Conservation (phyloP, 441 rosid genomes). For the Jatropha podagrica region DNA sequence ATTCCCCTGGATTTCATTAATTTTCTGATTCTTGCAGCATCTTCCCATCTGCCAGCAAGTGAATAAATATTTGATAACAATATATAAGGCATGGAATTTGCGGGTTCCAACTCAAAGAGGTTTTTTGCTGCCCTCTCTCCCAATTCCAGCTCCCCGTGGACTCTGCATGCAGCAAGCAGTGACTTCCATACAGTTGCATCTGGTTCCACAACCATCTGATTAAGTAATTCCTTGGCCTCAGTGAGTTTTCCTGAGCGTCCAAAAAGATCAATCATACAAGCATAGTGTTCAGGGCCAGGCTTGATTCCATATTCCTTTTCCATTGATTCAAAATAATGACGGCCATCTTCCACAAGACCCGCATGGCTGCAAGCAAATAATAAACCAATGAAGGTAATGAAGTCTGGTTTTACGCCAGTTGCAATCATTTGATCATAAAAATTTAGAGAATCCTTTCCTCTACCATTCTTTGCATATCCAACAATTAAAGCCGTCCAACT, state of each 20-base stretch:
- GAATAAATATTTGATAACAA: slow-evolving; percentile 72
- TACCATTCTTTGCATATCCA: slow-evolving; percentile 87
- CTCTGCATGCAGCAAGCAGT: slow-evolving; percentile 66
- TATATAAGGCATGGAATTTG: slow-evolving; percentile 68
- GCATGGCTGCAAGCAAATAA: slow-evolving; percentile 91
- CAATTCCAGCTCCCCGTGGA: slow-evolving; percentile 57
- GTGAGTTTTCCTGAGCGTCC: slow-evolving; percentile 74
- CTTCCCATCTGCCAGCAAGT: slow-evolving; percentile 61
- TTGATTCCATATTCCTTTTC: slow-evolving; percentile 49
- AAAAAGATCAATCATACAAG: slow-evolving; percentile 86
- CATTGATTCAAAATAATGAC: slow-evolving; percentile 64
- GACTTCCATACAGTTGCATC: slow-evolving; percentile 90
- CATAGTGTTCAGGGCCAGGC: slow-evolving; percentile 82
- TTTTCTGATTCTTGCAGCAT: slow-evolving; percentile 63
- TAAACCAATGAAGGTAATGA: slow-evolving; percentile 76
- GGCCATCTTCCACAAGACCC: slow-evolving; percentile 59
- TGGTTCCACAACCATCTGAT: slow-evolving; percentile 66
- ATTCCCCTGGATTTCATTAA: slow-evolving; percentile 66
- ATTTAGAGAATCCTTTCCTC: slow-evolving; percentile 59
- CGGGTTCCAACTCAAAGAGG: slow-evolving; percentile 68
- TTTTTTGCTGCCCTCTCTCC: slow-evolving; percentile 80
- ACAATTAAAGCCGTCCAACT: slow-evolving; percentile 86
- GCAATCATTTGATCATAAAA: slow-evolving; percentile 63
- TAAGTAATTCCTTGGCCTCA: slow-evolving; percentile 56
- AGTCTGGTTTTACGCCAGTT: slow-evolving; percentile 63